Evolutionary conservation across 2,329 filamentous ascomycete genomes (phyloP).

Genomic region (Fusarium sp.): DNA sequence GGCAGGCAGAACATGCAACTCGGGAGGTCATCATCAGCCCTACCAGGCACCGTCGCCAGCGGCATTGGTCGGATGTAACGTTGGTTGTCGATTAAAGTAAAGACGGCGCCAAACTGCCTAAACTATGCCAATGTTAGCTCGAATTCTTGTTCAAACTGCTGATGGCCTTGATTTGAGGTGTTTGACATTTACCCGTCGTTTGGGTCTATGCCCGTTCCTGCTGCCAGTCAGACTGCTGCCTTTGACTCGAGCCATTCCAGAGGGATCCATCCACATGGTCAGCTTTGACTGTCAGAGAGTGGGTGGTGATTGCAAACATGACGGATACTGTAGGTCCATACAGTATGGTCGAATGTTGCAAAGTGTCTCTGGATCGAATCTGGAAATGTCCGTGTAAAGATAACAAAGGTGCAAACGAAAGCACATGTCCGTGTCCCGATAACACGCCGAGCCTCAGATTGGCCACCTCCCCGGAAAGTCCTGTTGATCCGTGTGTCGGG

Average conservation of each 20-base stretch:
- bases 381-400: background rate
- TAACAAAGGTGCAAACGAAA: background rate
- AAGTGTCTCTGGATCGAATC: background rate
- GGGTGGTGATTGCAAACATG: background rate
- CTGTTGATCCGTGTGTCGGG: conserved; percentile 16
- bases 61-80: background rate
- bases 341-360: background rate
- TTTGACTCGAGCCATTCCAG: background rate
- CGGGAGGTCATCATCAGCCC: conserved; percentile 17
- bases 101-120: background rate
- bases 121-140: background rate
- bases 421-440: background rate
- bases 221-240: background rate
- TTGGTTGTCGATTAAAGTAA: background rate
- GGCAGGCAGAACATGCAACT: background rate
- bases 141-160: background rate
- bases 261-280: background rate
- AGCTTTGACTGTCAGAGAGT: background rate
- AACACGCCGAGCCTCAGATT: background rate
- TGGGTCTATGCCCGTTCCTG: background rate
- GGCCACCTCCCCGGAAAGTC: background rate
- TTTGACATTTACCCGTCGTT: background rate
- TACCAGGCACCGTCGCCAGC: conserved; percentile 10
- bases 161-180: background rate
- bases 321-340: background rate